These are phyloP conservation scores for Globisporangium cylindrosporum DNA, from an alignment of 352 stramenopile genomes.

Conservation along the genomic window DNA sequence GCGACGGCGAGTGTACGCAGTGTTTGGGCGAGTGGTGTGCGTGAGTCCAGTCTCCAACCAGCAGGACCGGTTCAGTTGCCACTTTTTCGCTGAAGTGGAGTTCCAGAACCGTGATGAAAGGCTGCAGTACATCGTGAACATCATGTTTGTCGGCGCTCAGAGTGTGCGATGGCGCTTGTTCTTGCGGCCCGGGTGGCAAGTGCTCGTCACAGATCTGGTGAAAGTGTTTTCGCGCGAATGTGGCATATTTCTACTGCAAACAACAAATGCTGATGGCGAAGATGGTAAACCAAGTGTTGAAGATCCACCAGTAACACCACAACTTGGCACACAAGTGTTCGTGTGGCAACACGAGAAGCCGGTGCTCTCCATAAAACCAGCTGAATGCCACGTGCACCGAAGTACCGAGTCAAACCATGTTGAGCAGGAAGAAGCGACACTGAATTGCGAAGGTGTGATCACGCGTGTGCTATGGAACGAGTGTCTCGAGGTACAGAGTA, in stretches of 20 bases:
- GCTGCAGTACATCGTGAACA: conserved; percentile 31
- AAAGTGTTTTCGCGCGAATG: conserved; percentile 66
- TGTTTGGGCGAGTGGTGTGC: conserved; percentile 44
- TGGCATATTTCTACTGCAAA: conserved; percentile 59
- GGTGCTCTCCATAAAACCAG: background rate
- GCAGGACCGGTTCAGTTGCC: conserved; percentile 28
- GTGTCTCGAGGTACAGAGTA: conserved; percentile 34
- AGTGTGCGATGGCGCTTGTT: conserved; percentile 47
- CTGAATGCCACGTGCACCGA: background rate
- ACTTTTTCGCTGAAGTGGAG: conserved; percentile 75
- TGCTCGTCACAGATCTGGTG: conserved; percentile 59
- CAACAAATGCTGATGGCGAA: conserved; percentile 14
- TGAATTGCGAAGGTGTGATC: conserved; percentile 36
- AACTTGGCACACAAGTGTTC: conserved; percentile 24
- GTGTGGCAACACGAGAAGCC: conserved; percentile 21
- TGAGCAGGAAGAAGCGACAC: conserved; percentile 8
- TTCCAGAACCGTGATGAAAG: background rate
- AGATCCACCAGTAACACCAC: background rate
- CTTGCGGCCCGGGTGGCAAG: conserved; percentile 32
- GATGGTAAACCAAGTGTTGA: background rate
- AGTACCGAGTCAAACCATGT: conserved; percentile 5
- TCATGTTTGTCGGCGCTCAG: conserved; percentile 43
- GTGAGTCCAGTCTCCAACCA: conserved; percentile 60
- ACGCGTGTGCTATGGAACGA: conserved; percentile 37
- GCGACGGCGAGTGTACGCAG: conserved; percentile 27